Percentiles rank a stretch among this genome's conserved stretches.
phyloP scores from a whole-genome alignment of 2,329 filamentous ascomycete genomes.

The Diaporthe caulivora region DNA sequence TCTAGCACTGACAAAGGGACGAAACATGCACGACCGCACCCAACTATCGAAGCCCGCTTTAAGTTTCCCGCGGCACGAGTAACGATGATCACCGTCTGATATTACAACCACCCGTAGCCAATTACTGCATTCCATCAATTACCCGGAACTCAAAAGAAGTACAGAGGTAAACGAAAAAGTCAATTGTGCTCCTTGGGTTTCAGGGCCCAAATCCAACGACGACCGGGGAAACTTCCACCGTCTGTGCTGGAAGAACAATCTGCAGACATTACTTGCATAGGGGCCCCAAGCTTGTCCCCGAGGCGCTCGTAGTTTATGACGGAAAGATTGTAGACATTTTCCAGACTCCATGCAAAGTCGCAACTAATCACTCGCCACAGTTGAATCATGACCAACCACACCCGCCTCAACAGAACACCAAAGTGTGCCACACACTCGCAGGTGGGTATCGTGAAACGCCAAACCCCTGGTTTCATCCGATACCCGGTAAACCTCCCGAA shows the following conservation, averaged over 20 bases:
- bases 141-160: not conserved
- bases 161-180: slow-evolving; percentile 2
- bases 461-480: slow-evolving; percentile 31
- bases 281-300: not conserved
- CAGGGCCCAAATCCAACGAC: not conserved
- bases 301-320: slow-evolving; percentile 9
- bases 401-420: slow-evolving; percentile 10
- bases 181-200: not conserved
- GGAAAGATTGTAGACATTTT: slow-evolving; percentile 17
- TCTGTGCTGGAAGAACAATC: slow-evolving; percentile 23
- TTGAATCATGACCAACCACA: slow-evolving; percentile 24
- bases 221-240: slow-evolving; percentile 4
- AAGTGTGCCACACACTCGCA: slow-evolving; percentile 32
- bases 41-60: not conserved
- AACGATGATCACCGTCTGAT: slow-evolving; percentile 27
- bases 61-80: not conserved
- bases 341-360: slow-evolving; percentile 15
- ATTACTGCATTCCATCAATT: not conserved
- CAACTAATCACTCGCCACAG: slow-evolving; percentile 16
- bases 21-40: slow-evolving; percentile 19
- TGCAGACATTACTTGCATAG: not conserved
- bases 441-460: slow-evolving; percentile 38
- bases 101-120: not conserved
- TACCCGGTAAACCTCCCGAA: slow-evolving; percentile 31
- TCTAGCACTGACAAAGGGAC: slow-evolving; percentile 12